Percentiles rank a stretch among this genome's conserved stretches.
Evolutionary conservation across 2,329 filamentous ascomycete species (phyloP).

Genomic region (Microdochium bolleyi): DNA sequence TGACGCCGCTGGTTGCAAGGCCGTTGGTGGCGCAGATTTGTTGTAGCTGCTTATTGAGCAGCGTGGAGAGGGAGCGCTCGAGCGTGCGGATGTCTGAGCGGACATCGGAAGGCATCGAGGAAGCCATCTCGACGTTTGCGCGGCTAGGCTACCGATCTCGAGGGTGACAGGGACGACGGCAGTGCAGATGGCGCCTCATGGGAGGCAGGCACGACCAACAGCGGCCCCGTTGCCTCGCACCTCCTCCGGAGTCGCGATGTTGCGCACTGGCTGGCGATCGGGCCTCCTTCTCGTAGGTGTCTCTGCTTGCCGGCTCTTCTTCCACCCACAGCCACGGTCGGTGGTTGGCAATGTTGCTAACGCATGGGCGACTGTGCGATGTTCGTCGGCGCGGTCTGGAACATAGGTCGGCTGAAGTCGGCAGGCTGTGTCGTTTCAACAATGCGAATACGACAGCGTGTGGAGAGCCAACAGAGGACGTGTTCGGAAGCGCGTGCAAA

Average conservation of each 20-base stretch:
- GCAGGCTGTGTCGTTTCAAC: neutral
- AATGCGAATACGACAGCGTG: neutral
- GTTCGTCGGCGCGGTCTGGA: neutral
- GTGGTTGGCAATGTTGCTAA: neutral
- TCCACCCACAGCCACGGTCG: neutral
- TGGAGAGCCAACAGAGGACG: neutral
- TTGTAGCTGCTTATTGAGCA: conserved; percentile 61
- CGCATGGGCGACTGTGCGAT: neutral
- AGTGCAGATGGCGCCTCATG: neutral
- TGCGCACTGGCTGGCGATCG: neutral
- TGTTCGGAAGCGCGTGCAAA: neutral
- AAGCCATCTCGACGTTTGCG: conserved; percentile 10
- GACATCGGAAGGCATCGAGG: conserved; percentile 7
- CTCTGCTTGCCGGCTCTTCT: neutral
- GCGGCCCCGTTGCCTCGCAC: no score
- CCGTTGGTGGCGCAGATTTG: conserved; percentile 68
- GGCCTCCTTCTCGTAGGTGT: no score
- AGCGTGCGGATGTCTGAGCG: conserved; percentile 30
- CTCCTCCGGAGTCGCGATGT: neutral
- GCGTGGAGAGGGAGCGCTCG: conserved; percentile 32
- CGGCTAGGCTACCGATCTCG: neutral
- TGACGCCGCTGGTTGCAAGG: conserved; percentile 74
- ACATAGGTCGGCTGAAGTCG: neutral
- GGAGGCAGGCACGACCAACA: neutral
- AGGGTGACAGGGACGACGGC: neutral